Percentiles rank a stretch among this genome's conserved stretches.
Evolutionary conservation across 257 asterid species (phyloP).

Genomic region (Galeopsis tetrahit): DNA sequence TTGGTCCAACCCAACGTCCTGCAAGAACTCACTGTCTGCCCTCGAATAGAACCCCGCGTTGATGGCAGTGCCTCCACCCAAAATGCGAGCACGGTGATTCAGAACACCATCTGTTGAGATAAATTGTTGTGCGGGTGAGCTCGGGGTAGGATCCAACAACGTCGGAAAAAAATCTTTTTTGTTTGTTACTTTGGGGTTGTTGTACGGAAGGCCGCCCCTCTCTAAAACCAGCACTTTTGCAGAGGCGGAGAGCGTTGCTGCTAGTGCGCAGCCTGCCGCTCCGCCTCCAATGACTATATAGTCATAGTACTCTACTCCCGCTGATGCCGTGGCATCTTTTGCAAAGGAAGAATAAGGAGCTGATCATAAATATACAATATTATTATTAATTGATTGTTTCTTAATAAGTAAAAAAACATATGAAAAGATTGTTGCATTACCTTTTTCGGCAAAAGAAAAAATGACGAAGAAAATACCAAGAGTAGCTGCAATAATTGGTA

Average conservation of each 20-base stretch:
- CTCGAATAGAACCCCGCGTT: constrained; percentile 83
- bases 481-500: neutral
- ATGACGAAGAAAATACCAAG: neutral
- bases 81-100: constrained; percentile 73
- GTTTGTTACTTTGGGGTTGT: neutral
- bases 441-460: neutral
- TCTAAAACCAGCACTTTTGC: constrained; percentile 62
- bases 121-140: constrained; percentile 40
- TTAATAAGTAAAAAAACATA: neutral
- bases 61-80: constrained; percentile 81
- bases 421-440: neutral
- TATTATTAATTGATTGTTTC: neutral
- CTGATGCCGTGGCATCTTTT: neutral
- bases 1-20: constrained; percentile 35
- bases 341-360: neutral
- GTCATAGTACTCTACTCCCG: neutral
- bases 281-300: constrained; percentile 49
- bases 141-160: constrained; percentile 44
- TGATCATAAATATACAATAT: neutral
- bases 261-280: constrained; percentile 77
- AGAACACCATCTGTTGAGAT: constrained; percentile 70
- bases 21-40: constrained; percentile 47
- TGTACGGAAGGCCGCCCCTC: constrained; percentile 12
- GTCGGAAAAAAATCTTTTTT: neutral
- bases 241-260: constrained; percentile 74